Percentiles rank a stretch among this genome's conserved stretches.
These are phyloP conservation scores for Pseudocercospora macadamiae DNA, from an alignment of 2,329 filamentous ascomycete species.

Conservation along the genomic window DNA sequence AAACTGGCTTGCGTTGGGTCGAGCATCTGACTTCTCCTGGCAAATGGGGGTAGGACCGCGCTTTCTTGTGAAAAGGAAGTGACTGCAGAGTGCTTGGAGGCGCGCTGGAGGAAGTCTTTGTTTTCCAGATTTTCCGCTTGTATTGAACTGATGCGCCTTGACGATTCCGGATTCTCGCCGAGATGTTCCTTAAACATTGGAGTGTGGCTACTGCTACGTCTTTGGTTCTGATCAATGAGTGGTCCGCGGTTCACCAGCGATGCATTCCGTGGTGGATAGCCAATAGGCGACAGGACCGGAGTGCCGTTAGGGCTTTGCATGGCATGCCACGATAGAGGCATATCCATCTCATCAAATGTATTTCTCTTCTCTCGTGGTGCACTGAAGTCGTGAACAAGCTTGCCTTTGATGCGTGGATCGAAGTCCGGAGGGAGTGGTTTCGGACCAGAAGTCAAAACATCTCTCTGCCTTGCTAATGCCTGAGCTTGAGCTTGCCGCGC, in stretches of 20 bases:
- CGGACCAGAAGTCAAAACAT: slow-evolving; percentile 55
- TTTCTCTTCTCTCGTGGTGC: slow-evolving; percentile 54
- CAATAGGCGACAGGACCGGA: slow-evolving; percentile 13
- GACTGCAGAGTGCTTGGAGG: slow-evolving; percentile 39
- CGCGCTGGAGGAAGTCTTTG: slow-evolving; percentile 51
- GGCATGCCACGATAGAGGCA: slow-evolving; percentile 3
- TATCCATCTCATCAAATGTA: slow-evolving; percentile 27
- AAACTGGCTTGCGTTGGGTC: slow-evolving; percentile 35
- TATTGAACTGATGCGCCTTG: slow-evolving; percentile 46
- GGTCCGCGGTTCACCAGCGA: slow-evolving; percentile 24
- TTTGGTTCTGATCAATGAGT: slow-evolving; percentile 7
- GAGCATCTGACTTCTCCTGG: slow-evolving; percentile 37
- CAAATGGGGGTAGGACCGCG: slow-evolving; percentile 38
- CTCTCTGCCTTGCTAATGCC: slow-evolving; percentile 49
- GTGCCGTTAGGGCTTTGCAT: slow-evolving; percentile 11
- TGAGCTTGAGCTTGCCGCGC: slow-evolving; percentile 41
- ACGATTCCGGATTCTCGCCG: slow-evolving; percentile 52
- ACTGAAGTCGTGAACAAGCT: slow-evolving; percentile 67
- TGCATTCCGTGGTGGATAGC: slow-evolving; percentile 23
- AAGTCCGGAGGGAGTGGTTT: slow-evolving; percentile 60
- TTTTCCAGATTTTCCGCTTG: slow-evolving; percentile 53
- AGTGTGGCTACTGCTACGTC: slow-evolving; percentile 50
- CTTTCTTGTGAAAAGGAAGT: slow-evolving; percentile 35
- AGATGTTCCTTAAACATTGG: slow-evolving; percentile 66
- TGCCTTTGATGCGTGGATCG: slow-evolving; percentile 65